phyloP scores from a whole-genome alignment of 345 rosid species.

The Citrus mangshanensis region DNA sequence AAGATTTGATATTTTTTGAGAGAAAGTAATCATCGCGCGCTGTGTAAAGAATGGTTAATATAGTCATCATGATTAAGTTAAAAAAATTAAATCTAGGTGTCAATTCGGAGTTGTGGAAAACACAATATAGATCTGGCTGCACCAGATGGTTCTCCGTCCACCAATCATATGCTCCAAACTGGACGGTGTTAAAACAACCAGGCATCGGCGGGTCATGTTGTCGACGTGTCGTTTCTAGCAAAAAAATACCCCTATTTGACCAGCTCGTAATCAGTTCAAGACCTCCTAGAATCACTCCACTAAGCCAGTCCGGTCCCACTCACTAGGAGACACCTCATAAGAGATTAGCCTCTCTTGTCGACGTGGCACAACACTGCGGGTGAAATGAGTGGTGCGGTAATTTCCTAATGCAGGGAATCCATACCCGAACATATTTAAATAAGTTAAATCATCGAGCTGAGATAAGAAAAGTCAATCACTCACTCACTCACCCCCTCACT shows the following conservation, averaged over 20 bases:
- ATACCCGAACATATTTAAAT: background rate
- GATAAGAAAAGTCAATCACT: background rate
- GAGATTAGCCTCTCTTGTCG: no score
- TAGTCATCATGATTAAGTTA: no score
- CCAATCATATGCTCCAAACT: background rate
- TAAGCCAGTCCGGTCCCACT: background rate
- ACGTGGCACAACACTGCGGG: background rate
- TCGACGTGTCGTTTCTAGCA: background rate
- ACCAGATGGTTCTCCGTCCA: background rate
- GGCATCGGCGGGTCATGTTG: background rate
- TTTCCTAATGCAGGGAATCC: background rate
- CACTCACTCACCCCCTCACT: background rate
- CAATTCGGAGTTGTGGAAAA: background rate
- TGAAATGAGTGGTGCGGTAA: background rate
- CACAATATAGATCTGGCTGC: background rate
- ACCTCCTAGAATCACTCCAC: background rate
- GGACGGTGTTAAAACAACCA: background rate
- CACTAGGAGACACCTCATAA: background rate
- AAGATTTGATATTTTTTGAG: no score
- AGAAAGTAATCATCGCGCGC: no score
- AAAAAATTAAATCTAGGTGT: background rate
- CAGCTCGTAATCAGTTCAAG: background rate
- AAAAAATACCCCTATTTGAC: background rate
- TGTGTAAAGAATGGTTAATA: no score
- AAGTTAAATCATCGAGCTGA: background rate